Percentiles rank a stretch among this genome's conserved stretches.
These are phyloP conservation scores for Nasturtium officinale DNA, from an alignment of 345 rosid species.

Conservation along the genomic window DNA sequence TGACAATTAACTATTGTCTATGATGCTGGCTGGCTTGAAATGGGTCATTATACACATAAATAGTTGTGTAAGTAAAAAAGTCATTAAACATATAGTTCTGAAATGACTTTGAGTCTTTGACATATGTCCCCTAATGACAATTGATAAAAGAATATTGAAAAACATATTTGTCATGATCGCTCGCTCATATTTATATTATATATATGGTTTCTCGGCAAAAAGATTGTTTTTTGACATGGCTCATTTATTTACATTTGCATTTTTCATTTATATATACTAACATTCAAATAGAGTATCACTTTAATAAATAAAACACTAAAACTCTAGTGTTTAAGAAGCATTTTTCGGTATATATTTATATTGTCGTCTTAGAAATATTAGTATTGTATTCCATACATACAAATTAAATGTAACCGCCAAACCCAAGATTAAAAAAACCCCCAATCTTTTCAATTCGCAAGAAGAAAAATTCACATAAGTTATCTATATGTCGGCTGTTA, in stretches of 20 bases:
- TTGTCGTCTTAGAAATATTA: conserved; percentile 22
- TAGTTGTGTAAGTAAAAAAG: neutral
- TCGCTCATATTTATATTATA: neutral
- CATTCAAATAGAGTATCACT: neutral
- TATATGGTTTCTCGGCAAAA: neutral
- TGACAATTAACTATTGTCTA: neutral
- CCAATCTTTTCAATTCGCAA: neutral
- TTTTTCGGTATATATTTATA: neutral
- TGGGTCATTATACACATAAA: no score
- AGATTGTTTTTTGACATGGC: conserved; percentile 6
- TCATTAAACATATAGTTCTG: neutral
- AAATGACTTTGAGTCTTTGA: neutral
- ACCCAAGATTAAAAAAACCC: neutral
- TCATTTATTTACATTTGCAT: neutral
- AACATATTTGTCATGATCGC: neutral
- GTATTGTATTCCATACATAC: conserved; percentile 6
- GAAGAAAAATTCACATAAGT: neutral
- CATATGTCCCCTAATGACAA: neutral
- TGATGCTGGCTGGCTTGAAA: neutral
- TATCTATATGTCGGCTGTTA: conserved; percentile 16
- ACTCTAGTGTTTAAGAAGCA: neutral
- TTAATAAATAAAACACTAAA: neutral
- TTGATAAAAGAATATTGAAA: neutral
- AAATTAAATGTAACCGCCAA: neutral
- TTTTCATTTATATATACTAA: neutral